Evolutionary conservation across 2,329 filamentous ascomycete species (phyloP).

Genomic region (Phaeosphaeriaceae sp.): DNA sequence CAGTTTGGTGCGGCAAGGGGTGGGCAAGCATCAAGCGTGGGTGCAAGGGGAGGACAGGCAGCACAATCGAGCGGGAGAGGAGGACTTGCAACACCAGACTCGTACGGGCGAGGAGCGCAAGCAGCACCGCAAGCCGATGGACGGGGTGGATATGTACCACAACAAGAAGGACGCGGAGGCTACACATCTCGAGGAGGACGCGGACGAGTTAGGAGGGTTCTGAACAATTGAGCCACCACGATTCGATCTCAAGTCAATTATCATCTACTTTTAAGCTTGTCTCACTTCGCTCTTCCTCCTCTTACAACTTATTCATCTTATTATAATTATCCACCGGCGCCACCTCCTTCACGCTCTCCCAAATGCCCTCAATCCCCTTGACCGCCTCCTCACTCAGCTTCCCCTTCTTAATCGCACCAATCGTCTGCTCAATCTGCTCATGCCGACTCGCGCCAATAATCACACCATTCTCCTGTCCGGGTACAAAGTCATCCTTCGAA

Average conservation of each 20-base stretch:
- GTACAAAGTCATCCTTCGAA: constrained; percentile 43
- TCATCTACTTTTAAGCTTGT: too few relatives aligned
- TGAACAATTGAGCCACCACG: too few relatives aligned
- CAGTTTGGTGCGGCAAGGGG: neutral
- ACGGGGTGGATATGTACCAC: neutral
- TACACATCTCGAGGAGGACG: neutral
- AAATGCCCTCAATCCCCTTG: constrained; percentile 31
- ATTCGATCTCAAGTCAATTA: too few relatives aligned
- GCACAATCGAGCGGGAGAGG: neutral
- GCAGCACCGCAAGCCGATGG: neutral
- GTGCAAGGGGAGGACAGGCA: neutral
- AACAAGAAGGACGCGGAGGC: neutral
- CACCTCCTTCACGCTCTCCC: constrained; percentile 33
- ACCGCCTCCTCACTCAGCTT: constrained; percentile 31
- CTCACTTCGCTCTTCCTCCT: neutral
- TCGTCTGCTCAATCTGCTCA: constrained; percentile 25
- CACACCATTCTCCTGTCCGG: constrained; percentile 50
- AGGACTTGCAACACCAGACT: too few relatives aligned
- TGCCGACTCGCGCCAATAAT: constrained; percentile 50
- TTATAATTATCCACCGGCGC: constrained; percentile 34
- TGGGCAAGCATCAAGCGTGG: neutral
- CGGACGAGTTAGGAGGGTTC: neutral
- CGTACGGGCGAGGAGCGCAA: too few relatives aligned
- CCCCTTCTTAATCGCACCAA: constrained; percentile 28
- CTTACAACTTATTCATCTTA: neutral